These are phyloP conservation scores for Abrus pulchellus DNA, from an alignment of 306 rosid species.

Conservation along the genomic window DNA sequence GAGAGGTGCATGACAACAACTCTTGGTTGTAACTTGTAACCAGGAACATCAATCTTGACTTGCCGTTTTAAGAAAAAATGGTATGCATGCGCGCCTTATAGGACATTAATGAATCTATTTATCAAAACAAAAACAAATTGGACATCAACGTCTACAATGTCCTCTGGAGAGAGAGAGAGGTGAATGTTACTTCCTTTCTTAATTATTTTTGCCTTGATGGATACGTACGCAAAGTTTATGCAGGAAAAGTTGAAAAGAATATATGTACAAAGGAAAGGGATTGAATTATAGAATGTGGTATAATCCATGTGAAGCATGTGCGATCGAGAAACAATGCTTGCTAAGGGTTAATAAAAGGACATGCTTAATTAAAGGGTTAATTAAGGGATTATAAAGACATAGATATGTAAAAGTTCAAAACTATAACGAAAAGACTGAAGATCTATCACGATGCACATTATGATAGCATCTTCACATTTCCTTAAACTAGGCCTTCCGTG, in stretches of 20 bases:
- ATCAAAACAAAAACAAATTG: background rate
- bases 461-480: constrained; percentile 10
- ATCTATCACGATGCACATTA: background rate
- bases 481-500: too few species aligned
- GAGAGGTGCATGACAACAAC: constrained; percentile 18
- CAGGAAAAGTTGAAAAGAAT: background rate
- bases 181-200: too few species aligned
- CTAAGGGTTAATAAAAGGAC: background rate
- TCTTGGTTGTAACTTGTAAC: constrained; percentile 9
- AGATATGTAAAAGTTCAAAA: background rate
- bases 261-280: background rate
- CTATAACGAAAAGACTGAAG: background rate
- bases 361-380: constrained; percentile 24
- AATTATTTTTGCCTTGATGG: too few species aligned
- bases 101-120: constrained; percentile 35
- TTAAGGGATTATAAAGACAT: constrained; percentile 8
- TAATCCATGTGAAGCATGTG: constrained; percentile 16
- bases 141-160: background rate
- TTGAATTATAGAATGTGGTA: background rate
- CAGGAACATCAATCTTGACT: constrained; percentile 48
- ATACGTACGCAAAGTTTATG: background rate
- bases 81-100: constrained; percentile 45
- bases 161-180: background rate
- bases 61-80: constrained; percentile 9
- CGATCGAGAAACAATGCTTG: background rate